Percentiles rank a stretch among this genome's conserved stretches.
Conservation (phyloP, 345 rosid species). For the Populus davidiana region DNA sequence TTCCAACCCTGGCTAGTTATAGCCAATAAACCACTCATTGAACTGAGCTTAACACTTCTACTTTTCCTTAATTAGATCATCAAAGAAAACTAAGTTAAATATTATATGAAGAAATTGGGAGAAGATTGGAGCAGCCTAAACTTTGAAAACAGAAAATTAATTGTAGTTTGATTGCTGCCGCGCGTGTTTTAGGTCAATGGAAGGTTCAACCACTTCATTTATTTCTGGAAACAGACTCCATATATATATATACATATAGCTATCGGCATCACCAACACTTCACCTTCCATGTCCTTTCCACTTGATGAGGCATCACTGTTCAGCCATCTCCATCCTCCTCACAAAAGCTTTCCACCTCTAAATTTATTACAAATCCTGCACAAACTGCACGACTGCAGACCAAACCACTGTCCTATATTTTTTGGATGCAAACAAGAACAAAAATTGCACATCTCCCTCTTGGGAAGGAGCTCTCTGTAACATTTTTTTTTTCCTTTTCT, state of each 20-base stretch:
- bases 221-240: too few relatives aligned
- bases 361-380: not conserved
- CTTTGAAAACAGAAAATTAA: not conserved
- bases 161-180: not conserved
- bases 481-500: too few relatives aligned
- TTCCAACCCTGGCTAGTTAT: too few relatives aligned
- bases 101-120: not conserved
- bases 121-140: not conserved
- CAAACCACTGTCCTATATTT: not conserved
- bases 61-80: too few relatives aligned
- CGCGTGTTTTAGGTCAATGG: too few relatives aligned
- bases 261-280: not conserved
- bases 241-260: too few relatives aligned
- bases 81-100: not conserved
- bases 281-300: not conserved
- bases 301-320: not conserved
- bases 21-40: too few relatives aligned
- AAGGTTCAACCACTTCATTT: too few relatives aligned
- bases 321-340: not conserved
- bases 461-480: not conserved
- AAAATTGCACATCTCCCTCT: not conserved
- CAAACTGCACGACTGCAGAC: not conserved
- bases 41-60: not conserved
- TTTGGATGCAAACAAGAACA: not conserved
- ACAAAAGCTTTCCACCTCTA: not conserved